phyloP scores from a whole-genome alignment of 1,139 yeast species.

The Blastobotrys apis region DNA sequence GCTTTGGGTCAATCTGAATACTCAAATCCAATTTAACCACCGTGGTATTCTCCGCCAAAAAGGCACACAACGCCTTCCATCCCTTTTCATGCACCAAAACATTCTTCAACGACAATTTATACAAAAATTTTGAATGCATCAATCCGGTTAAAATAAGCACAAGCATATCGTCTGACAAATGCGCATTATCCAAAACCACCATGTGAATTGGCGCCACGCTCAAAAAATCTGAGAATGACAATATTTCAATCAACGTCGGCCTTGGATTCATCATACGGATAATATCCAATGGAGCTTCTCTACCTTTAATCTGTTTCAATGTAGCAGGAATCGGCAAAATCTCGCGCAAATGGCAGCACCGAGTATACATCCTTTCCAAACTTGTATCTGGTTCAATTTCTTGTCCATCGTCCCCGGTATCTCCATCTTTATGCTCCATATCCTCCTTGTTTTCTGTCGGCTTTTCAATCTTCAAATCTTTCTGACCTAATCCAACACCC shows the following conservation, averaged over 20 bases:
- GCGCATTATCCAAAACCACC: constrained; percentile 76
- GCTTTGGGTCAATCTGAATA: constrained; percentile 21
- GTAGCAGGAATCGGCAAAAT: constrained; percentile 92
- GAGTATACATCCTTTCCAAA: constrained; percentile 52
- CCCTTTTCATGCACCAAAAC: constrained; percentile 67
- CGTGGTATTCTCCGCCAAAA: constrained; percentile 54
- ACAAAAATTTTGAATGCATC: constrained; percentile 52
- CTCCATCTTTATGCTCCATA: constrained; percentile 26
- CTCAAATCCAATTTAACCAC: constrained; percentile 64
- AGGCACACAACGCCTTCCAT: constrained; percentile 74
- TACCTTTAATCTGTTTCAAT: constrained; percentile 73
- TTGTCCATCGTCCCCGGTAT: constrained; percentile 1
- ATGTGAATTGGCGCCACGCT: constrained; percentile 78
- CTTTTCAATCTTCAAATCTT: constrained; percentile 22
- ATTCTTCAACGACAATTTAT: constrained; percentile 72
- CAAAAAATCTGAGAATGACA: constrained; percentile 83
- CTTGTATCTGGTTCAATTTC: constrained; percentile 20
- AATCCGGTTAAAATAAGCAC: constrained; percentile 62
- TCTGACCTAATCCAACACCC: constrained; percentile 1
- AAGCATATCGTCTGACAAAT: constrained; percentile 76
- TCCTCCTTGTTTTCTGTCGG: constrained; percentile 27
- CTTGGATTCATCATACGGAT: constrained; percentile 80
- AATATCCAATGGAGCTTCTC: constrained; percentile 68
- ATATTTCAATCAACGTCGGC: constrained; percentile 84
- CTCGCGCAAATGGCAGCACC: constrained; percentile 91